A percentile compares a stretch with the other conserved stretches of the same genome.
phyloP scores from a whole-genome alignment of 371 early-diverging fungal species.

The Actinomortierella wolfii region DNA sequence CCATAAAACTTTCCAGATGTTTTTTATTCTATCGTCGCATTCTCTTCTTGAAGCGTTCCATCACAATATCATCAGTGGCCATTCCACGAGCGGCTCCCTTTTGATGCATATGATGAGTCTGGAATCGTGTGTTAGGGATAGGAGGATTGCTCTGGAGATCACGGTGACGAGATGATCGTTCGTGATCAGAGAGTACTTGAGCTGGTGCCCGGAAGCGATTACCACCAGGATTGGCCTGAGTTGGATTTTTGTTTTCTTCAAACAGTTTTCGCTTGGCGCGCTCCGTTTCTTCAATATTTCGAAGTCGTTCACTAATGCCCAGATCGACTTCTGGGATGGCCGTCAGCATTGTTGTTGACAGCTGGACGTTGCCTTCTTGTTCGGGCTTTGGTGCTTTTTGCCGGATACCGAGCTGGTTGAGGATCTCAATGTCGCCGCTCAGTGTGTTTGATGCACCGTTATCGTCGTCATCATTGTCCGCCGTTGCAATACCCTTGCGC shows the following conservation, averaged over 20 bases:
- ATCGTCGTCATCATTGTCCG: slow-evolving; percentile 30
- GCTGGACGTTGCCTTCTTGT: slow-evolving; percentile 84
- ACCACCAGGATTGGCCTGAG: slow-evolving; percentile 8
- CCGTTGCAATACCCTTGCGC: slow-evolving; percentile 49
- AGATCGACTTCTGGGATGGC: slow-evolving; percentile 94
- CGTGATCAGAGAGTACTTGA: slow-evolving; percentile 39
- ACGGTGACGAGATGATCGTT: slow-evolving; percentile 33
- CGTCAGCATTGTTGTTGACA: slow-evolving; percentile 89
- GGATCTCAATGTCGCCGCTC: slow-evolving; percentile 74
- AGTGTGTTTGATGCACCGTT: slow-evolving; percentile 62
- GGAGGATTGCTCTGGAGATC: slow-evolving; percentile 18
- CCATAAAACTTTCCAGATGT: too few relatives aligned
- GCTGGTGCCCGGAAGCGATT: slow-evolving; percentile 18
- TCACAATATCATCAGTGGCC: slow-evolving; percentile 81
- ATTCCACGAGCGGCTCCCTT: slow-evolving; percentile 48
- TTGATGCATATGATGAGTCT: too few relatives aligned
- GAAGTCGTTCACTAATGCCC: slow-evolving; percentile 79
- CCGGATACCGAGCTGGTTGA: slow-evolving; percentile 56
- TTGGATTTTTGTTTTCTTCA: slow-evolving; percentile 30
- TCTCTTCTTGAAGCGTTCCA: slow-evolving; percentile 83
- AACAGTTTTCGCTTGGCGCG: slow-evolving; percentile 71
- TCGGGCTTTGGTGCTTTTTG: slow-evolving; percentile 54
- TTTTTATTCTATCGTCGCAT: slow-evolving; percentile 47
- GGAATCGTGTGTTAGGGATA: slow-evolving; percentile 5
- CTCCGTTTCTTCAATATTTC: slow-evolving; percentile 88